Conservation (phyloP, 1,284 basidiomycete species). For the Ceratobasidium sp. region DNA sequence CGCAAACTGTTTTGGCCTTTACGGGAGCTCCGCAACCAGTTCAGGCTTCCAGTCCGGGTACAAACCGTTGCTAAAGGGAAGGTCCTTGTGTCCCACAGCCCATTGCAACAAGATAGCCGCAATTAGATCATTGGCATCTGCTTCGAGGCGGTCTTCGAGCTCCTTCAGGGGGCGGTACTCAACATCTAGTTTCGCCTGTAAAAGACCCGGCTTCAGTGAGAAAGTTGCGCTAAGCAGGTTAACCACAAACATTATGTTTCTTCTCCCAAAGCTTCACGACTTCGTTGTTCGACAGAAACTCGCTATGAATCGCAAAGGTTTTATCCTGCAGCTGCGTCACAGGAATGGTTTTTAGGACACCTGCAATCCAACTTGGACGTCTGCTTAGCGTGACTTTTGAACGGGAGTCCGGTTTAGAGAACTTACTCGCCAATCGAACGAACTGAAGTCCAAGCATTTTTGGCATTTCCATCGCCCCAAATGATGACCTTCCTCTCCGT, state of each 20-base stretch:
- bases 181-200: neutral
- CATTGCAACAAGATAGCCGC: neutral
- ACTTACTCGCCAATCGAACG: conserved; percentile 11
- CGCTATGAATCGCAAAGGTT: neutral
- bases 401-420: neutral
- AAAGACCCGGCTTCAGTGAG: too few species aligned
- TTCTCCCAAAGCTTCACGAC: conserved; percentile 19
- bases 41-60: conserved; percentile 20
- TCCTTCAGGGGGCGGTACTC: conserved; percentile 12
- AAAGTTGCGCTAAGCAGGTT: too few species aligned
- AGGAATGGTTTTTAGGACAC: conserved; percentile 5
- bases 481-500: conserved; percentile 8
- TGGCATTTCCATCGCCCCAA: conserved; percentile 21
- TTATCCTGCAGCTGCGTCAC: neutral
- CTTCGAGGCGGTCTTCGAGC: neutral
- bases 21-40: neutral
- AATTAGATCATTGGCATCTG: neutral
- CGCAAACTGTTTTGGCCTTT: too few species aligned
- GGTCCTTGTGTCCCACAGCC: neutral
- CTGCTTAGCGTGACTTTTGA: neutral
- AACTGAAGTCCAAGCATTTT: conserved; percentile 1
- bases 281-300: neutral
- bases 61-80: neutral
- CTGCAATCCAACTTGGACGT: conserved; percentile 4
- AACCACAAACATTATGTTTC: conserved; percentile 15